These are phyloP conservation scores for Gyromitra esculenta DNA, from an alignment of 2,329 filamentous ascomycete species.

Conservation along the genomic window DNA sequence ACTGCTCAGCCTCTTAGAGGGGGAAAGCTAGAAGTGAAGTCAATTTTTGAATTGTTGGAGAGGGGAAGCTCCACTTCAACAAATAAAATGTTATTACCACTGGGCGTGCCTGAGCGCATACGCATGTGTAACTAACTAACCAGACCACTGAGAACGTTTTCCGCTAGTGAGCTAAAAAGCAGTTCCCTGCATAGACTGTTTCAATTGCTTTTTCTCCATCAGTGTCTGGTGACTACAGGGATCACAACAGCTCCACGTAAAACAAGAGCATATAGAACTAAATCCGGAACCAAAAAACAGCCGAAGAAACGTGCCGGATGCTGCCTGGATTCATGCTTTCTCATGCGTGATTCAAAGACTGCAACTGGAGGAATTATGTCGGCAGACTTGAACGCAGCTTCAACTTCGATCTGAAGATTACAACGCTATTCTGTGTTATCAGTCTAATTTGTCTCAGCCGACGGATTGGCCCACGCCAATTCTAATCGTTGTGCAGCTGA, in stretches of 20 bases:
- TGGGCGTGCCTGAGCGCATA: not conserved
- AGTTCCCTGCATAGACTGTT: not conserved
- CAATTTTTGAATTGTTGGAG: not conserved
- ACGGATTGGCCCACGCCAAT: not conserved
- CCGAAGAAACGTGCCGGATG: not conserved
- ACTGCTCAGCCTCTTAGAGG: not conserved
- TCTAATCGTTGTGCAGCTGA: not conserved
- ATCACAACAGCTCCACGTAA: not conserved
- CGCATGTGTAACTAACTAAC: not conserved
- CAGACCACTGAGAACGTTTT: not conserved
- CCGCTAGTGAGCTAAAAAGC: not conserved
- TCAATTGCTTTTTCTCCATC: not conserved
- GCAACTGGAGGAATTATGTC: not conserved
- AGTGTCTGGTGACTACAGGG: not conserved
- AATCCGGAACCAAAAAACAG: conserved; percentile 1
- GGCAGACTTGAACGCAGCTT: not conserved
- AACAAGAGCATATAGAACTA: not conserved
- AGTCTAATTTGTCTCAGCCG: not conserved
- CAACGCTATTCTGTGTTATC: not conserved
- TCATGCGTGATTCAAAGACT: not conserved
- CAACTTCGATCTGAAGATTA: not conserved
- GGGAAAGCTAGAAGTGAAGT: not conserved
- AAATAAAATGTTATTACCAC: not conserved
- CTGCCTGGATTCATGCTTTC: not conserved
- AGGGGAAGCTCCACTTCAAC: not conserved